Base-by-base conservation (phyloP, 2,329 filamentous ascomycete species). In the Lasiodiplodia sp. region DNA sequence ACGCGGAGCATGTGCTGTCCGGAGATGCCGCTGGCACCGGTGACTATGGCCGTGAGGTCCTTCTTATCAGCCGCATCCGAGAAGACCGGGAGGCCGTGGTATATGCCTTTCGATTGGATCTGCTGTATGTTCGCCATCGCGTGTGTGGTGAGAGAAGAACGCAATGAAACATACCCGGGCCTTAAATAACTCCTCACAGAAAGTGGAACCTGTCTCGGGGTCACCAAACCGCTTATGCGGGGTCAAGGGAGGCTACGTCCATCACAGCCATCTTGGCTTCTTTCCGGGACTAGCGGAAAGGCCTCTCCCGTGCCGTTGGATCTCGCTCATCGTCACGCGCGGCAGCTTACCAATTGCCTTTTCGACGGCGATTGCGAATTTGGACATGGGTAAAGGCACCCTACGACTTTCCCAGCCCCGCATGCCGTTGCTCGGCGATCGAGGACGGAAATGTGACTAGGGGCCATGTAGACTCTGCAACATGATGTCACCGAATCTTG, bases 1-100 rank as follows among this genome's bases (percentile, higher is more conserved):
- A 82, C 84, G 12, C 82, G 82, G 62, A 87, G 75, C 75, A 85
- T 86, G 72, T 85, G 80, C 69, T 83, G 80, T 2, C 85, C 85
- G 0, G 83, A 86, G 34, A 87, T 84, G 10, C 85, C 86, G 78
- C 86, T 87, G 65, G 84, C 83, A 6, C 85, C 85, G 0, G 84
- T 86, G 47, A 87, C 80, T 55, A 87, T 83, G 3, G 85, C 85
- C 0, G 83, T 85, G 28, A 86, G 78, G 23, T 77, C 79, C 70
- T 81, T 81, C 66, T 82, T 71, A 0, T 78, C 75, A 5, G 25
- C 52, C 23, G 56, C 44, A 4, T 73, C 57, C n/a, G 82, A 76
- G 69, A 82, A 85, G 14, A 80, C 79, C 0, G 85, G 84, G 0
- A 87, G 79, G 68, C 81, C 84, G 72, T 84, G 82, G 72, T 82